A percentile compares a stretch with the other conserved stretches of the same genome.
Conservation (phyloP, 1,284 basidiomycete genomes). For the Ceratobasidium sp. region DNA sequence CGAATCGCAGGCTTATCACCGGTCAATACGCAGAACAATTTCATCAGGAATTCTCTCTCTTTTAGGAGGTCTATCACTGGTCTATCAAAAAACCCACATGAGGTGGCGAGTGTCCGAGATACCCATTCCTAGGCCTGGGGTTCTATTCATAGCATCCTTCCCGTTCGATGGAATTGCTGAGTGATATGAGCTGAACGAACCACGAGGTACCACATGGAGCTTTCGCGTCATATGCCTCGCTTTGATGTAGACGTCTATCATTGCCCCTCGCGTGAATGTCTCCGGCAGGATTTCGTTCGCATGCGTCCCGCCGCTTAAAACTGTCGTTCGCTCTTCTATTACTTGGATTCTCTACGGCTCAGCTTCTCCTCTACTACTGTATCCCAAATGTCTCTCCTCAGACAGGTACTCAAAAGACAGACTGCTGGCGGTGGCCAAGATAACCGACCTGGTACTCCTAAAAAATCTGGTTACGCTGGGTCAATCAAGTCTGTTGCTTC, state of each 20-base stretch:
- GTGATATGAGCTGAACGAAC: slow-evolving; percentile 12
- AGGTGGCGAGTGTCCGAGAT: no score
- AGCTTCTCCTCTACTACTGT: neutral
- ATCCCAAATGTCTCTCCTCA: slow-evolving; percentile 23
- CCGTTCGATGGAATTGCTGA: neutral
- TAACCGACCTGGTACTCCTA: neutral
- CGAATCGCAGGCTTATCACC: no score
- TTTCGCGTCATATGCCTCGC: neutral
- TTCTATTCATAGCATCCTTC: slow-evolving; percentile 3
- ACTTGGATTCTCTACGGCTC: neutral
- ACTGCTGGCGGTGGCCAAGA: neutral
- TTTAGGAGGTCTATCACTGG: no score
- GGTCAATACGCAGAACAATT: no score
- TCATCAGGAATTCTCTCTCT: no score
- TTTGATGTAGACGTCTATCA: neutral
- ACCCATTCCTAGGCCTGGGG: neutral
- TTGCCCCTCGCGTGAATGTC: neutral
- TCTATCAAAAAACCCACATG: no score
- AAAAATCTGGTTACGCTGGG: slow-evolving; percentile 23
- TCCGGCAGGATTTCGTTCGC: neutral
- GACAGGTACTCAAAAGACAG: slow-evolving; percentile 23
- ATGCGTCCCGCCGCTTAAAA: neutral
- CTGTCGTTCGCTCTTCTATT: neutral
- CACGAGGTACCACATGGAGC: slow-evolving; percentile 1
- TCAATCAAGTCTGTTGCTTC: slow-evolving; percentile 32